Conservation (phyloP, 768 basidiomycete genomes). For the Panaeolus cyanescens region DNA sequence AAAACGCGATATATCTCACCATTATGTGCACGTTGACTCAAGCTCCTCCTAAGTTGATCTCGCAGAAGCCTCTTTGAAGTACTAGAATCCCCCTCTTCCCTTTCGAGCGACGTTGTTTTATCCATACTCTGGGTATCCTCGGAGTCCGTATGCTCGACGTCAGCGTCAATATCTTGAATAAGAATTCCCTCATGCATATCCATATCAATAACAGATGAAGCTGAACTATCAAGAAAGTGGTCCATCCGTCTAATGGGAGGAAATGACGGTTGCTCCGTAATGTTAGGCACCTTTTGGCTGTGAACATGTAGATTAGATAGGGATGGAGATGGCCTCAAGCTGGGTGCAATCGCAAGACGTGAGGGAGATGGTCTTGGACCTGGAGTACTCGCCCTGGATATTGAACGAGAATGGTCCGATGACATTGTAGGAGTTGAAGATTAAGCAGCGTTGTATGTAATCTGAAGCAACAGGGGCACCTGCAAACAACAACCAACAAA, state of each 20-base stretch:
- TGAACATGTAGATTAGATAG: conserved; percentile 59
- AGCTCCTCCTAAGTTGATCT: conserved; percentile 70
- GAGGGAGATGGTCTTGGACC: conserved; percentile 44
- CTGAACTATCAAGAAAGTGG: conserved; percentile 57
- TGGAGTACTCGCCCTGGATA: conserved; percentile 30
- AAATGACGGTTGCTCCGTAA: conserved; percentile 27
- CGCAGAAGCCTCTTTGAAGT: conserved; percentile 61
- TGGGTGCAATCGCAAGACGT: conserved; percentile 52
- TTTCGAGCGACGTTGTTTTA: conserved; percentile 42
- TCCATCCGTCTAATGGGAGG: conserved; percentile 25
- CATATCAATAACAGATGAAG: conserved; percentile 71
- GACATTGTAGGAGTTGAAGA: conserved; percentile 27
- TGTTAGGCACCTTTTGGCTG: conserved; percentile 43
- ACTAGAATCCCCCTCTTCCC: conserved; percentile 43
- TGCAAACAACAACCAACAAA: conserved; percentile 3
- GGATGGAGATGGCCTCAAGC: conserved; percentile 54
- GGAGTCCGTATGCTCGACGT: conserved; percentile 53
- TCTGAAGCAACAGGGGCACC: not conserved
- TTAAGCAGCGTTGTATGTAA: not conserved
- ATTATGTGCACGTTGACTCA: conserved; percentile 53
- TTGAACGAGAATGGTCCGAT: conserved; percentile 29
- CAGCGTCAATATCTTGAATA: conserved; percentile 68
- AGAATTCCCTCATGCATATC: conserved; percentile 70
- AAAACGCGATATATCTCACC: conserved; percentile 33
- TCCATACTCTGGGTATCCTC: conserved; percentile 45